Evolutionary conservation across 2,329 filamentous ascomycete genomes (phyloP), one percentile per base, ranked within the genome.

Genomic region (Botrytis pseudocinerea): DNA sequence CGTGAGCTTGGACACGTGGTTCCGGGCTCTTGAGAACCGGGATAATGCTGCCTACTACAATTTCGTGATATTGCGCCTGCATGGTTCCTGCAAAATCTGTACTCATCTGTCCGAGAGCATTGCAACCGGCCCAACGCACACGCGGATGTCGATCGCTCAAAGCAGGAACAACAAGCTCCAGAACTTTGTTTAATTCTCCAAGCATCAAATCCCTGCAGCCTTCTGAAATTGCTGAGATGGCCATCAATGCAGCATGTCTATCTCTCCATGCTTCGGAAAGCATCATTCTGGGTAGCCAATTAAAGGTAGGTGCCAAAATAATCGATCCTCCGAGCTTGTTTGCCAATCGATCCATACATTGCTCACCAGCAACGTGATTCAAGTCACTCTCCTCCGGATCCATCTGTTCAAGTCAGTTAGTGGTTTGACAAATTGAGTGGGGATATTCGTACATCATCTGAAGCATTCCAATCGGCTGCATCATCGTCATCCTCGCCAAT

Each of bases 81-180:
- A 99, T 98, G 18, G 93, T 97, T 20, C 95, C 95, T 20, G 97
- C 95, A 82, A 99, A 99, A 81, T 99, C 96, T 46, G 96, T 99
- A 85, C 95, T 98, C 96, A 99, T 99, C 83, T 99, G 96, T 42
- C 96, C 96, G n/a, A 99, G 88, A 60, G 96, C 96, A 81, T 99
- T 98, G 85, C 96, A 99, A 48, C 95, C 96, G 70, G 96, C 96
- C 91, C 97, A 99, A 79, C 95, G 92, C 72, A 99, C 96, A 80
- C 96, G 93, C 59, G 96, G 93, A 81, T 99, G 96, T 57, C 92
- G 88, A 80, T 99, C 95, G 78, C 92, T 91, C 51, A 99, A 87
- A 51, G 95, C 93, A 25, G 96, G 96, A 68, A 98, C 90, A n/a
- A 99, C 95, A 72, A 99, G 87, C 76, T 97, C 94, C 65, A 99